Percentiles rank a stretch among this genome's conserved stretches.
Evolutionary conservation across 192 early-diverging fungal genomes (phyloP).

Genomic region (Thamnidium elegans): DNA sequence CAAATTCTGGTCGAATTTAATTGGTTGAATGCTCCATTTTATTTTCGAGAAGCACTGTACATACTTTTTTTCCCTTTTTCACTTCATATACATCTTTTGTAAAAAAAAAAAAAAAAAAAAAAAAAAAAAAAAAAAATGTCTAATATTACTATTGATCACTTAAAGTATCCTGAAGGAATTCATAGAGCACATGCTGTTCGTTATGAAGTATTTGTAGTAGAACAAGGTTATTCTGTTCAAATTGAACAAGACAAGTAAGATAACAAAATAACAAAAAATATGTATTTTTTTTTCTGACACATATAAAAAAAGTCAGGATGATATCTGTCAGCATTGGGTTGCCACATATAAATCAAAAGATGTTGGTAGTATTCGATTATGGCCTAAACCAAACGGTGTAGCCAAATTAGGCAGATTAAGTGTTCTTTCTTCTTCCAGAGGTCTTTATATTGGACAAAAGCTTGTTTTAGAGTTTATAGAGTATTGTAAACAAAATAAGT

Average conservation of each 20-base stretch:
- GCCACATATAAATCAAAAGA: neutral
- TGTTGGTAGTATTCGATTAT: conserved; percentile 28
- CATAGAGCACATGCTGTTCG: conserved; percentile 6
- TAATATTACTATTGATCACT: too few relatives aligned
- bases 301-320: neutral
- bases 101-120: too few relatives aligned
- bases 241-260: conserved; percentile 20
- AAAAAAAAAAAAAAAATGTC: too few relatives aligned
- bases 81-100: too few relatives aligned
- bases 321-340: conserved; percentile 10
- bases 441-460: conserved; percentile 23
- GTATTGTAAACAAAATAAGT: neutral
- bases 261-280: neutral
- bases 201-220: conserved; percentile 16
- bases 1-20: too few relatives aligned
- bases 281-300: neutral
- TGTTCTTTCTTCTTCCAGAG: conserved; percentile 22
- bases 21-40: too few relatives aligned
- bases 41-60: too few relatives aligned
- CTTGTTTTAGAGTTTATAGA: conserved; percentile 24
- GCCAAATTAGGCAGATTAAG: conserved; percentile 30
- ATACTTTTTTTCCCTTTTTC: too few relatives aligned
- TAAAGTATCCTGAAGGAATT: conserved; percentile 2
- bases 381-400: conserved; percentile 13
- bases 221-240: conserved; percentile 2